A percentile compares a stretch with the other conserved stretches of the same genome.
Evolutionary conservation across 2,329 filamentous ascomycete species (phyloP).

Genomic region (Colletotrichum destructivum): DNA sequence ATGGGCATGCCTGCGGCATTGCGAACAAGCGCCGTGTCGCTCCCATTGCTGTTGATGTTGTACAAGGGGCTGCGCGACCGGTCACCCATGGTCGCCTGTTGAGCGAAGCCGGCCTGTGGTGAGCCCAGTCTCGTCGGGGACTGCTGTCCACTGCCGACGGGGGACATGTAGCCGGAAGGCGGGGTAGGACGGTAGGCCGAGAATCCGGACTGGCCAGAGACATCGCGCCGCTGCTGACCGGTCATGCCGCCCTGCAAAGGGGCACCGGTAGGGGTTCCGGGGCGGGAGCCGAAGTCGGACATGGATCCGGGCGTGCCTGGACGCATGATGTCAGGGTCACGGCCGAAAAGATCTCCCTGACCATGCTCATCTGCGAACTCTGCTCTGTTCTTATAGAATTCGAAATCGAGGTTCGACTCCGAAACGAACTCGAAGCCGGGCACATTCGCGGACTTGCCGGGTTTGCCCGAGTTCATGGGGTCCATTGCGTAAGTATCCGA

Average conservation of each 20-base stretch:
- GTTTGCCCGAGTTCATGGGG: slow-evolving; percentile 75
- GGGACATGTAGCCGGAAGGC: slow-evolving; percentile 44
- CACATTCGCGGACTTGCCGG: slow-evolving; percentile 63
- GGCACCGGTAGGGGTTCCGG: slow-evolving; percentile 64
- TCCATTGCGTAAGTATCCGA: slow-evolving; percentile 87
- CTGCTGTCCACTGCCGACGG: slow-evolving; percentile 32
- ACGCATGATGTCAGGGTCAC: slow-evolving; percentile 70
- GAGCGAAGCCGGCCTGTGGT: slow-evolving; percentile 36
- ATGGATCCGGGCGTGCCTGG: slow-evolving; percentile 74
- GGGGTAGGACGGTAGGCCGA: slow-evolving; percentile 37
- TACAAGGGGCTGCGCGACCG: slow-evolving; percentile 65
- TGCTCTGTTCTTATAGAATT: slow-evolving; percentile 90
- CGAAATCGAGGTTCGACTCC: slow-evolving; percentile 88
- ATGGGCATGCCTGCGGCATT: slow-evolving; percentile 68
- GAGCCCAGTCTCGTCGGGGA: slow-evolving; percentile 35
- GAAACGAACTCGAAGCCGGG: slow-evolving; percentile 92
- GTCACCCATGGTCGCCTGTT: slow-evolving; percentile 38
- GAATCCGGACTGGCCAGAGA: slow-evolving; percentile 43
- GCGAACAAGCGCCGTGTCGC: slow-evolving; percentile 66
- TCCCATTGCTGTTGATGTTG: slow-evolving; percentile 64
- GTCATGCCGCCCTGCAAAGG: slow-evolving; percentile 52
- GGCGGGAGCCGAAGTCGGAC: slow-evolving; percentile 62
- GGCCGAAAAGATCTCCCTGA: slow-evolving; percentile 79
- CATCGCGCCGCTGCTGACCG: slow-evolving; percentile 27
- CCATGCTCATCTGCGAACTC: slow-evolving; percentile 92